phyloP scores from a whole-genome alignment of 192 early-diverging fungal genomes.

The Dispira simplex region DNA sequence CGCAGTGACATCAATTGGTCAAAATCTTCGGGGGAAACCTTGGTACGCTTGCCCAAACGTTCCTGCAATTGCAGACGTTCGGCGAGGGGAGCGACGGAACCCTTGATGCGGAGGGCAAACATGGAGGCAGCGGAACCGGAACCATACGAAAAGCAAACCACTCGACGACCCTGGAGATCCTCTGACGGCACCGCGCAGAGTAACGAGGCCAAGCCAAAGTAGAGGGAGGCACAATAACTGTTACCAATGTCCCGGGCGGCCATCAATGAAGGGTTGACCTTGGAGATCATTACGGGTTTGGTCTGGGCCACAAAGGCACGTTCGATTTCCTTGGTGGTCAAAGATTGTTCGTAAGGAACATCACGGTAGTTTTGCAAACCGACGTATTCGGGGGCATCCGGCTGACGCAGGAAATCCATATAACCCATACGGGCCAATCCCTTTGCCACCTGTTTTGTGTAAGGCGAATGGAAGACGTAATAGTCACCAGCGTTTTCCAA shows the following conservation, averaged over 20 bases:
- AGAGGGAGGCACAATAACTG: conserved; percentile 72
- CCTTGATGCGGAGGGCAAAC: conserved; percentile 75
- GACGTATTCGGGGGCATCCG: conserved; percentile 39
- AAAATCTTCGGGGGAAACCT: conserved; percentile 61
- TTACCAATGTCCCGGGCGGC: conserved; percentile 88
- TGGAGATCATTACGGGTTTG: conserved; percentile 55
- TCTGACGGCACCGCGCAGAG: conserved; percentile 54
- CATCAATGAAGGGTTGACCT: conserved; percentile 63
- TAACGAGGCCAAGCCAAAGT: conserved; percentile 62
- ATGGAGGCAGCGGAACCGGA: conserved; percentile 90
- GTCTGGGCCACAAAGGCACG: conserved; percentile 73
- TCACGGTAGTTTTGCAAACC: conserved; percentile 33
- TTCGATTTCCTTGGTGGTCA: conserved; percentile 77
- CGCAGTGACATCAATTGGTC: conserved; percentile 69
- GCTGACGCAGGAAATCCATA: conserved; percentile 81
- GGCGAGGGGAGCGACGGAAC: conserved; percentile 42
- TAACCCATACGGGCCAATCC: conserved; percentile 78
- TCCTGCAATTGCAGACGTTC: conserved; percentile 42
- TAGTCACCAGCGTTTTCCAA: conserved; percentile 48
- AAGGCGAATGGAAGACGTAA: conserved; percentile 90
- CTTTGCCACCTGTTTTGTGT: conserved; percentile 96
- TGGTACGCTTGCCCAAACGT: conserved; percentile 58
- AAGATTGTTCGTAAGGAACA: conserved; percentile 51
- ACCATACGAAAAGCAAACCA: conserved; percentile 90
- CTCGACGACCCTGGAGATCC: conserved; percentile 64